Conservation (phyloP, 2,329 filamentous ascomycete genomes). For the Polytolypa hystricis region DNA sequence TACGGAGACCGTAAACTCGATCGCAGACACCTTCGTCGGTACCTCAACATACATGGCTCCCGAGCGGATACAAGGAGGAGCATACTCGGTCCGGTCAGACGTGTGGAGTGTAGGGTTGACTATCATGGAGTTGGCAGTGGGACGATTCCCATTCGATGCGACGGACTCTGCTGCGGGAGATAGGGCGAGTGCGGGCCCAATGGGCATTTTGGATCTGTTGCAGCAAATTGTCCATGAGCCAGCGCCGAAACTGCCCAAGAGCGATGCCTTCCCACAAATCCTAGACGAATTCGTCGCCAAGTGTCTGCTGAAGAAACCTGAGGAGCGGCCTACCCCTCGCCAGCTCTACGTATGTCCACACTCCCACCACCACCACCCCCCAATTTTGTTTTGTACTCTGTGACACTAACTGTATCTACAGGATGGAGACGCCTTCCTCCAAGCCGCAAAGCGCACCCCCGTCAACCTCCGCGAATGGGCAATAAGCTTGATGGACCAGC, state of each 20-base stretch:
- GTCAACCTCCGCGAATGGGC: constrained; percentile 93
- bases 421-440: constrained; percentile 89
- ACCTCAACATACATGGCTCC: constrained; percentile 99
- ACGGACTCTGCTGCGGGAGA: constrained; percentile 66
- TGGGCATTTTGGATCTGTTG: constrained; percentile 87
- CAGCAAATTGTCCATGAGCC: constrained; percentile 98
- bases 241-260: constrained; percentile 86
- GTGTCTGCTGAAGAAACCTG: constrained; percentile 81
- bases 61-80: constrained; percentile 91
- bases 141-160: constrained; percentile 85
- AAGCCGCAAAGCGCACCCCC: constrained; percentile 91
- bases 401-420: constrained; percentile 29
- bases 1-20: constrained; percentile 92
- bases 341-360: constrained; percentile 67
- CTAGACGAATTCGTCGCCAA: constrained; percentile 96
- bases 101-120: constrained; percentile 96
- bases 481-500: constrained; percentile 80
- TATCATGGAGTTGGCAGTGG: constrained; percentile 95
- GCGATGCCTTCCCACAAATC: constrained; percentile 90
- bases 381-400: neutral
- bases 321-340: constrained; percentile 79
- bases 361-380: neutral
- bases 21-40: constrained; percentile 95
- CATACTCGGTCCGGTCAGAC: constrained; percentile 95
- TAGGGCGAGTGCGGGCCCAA: constrained; percentile 58